Base-by-base conservation (phyloP, 495 filamentous ascomycete species). In the Glonium stellatum region DNA sequence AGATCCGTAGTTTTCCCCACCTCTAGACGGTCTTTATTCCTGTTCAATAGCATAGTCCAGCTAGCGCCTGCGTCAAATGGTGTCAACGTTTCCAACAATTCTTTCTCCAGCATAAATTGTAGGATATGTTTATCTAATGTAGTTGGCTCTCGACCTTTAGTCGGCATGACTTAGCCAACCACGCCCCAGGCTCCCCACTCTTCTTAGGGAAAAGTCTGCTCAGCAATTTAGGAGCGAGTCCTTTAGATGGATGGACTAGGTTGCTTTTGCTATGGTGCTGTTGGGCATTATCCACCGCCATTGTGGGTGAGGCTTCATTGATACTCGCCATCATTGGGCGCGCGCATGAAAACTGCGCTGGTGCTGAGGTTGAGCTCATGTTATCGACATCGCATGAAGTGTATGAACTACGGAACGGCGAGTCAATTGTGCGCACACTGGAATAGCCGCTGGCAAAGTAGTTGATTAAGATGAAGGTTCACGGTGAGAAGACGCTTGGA, bases 301-400 rank as follows among this genome's bases (percentile, higher is more conserved):
- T 63, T 5, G 48, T 59, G 13, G 35, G 36, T 22, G 61, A 50
- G n/a, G 55, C 61, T 39, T 11, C 39, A n/a, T 63, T 49, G 61
- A 18, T 31, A 1, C 11, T 23, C 5, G 61, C 61, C 12, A 25
- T 63, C 10, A 63, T 72, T 4, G 71, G 71, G 1, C 58, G 71
- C 0, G 64, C 64, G 1, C 58, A 65, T 10, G 71, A 73, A 55
- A 69, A 59, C 31, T 51, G 37, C 8, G 68, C 70, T 0, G 54
- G 54, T 6, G 70, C 48, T 0, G 71, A 73, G 39, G 44, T 67
- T 19, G 68, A 72, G 44, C 44, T 73, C 18, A 72, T 66, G 61
- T 69, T 66, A 5, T 72, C 70, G 10, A 72, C 68, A 15, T 70
- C 66, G 0, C 11, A 57, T 1, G 68, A 72, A n/a, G 66, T 72